These are phyloP conservation scores for Camelina laxa DNA, from an alignment of 345 rosid species.

Conservation along the genomic window DNA sequence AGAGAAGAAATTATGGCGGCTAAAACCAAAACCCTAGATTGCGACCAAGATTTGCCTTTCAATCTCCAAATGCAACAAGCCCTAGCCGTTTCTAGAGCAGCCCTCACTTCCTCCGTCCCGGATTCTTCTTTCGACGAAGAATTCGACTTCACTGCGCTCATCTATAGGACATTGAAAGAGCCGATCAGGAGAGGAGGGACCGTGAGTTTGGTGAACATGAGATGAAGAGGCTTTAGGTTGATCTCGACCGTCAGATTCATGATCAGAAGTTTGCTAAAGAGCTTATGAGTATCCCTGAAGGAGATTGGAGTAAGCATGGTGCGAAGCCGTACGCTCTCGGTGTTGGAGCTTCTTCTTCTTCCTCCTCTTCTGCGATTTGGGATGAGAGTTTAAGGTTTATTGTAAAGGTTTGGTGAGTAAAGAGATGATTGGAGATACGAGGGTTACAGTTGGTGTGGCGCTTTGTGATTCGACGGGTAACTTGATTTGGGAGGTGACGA, in stretches of 20 bases:
- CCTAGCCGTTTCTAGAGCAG: conserved; percentile 52
- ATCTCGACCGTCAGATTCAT: conserved; percentile 64
- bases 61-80: conserved; percentile 72
- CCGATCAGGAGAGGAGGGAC: conserved; percentile 55
- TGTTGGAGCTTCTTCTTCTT: conserved; percentile 23
- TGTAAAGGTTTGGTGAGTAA: conserved; percentile 51
- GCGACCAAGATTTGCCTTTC: conserved; percentile 64
- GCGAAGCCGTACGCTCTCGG: conserved; percentile 52
- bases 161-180: conserved; percentile 56
- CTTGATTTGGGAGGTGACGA: conserved; percentile 54
- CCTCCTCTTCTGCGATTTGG: conserved; percentile 15
- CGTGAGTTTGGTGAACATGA: conserved; percentile 45
- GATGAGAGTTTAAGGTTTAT: conserved; percentile 42
- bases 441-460: conserved; percentile 53
- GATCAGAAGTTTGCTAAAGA: conserved; percentile 64
- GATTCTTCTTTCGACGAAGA: conserved; percentile 30
- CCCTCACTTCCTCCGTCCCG: conserved; percentile 15
- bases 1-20: conserved; percentile 56
- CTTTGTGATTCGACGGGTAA: conserved; percentile 52
- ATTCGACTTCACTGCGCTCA: conserved; percentile 44
- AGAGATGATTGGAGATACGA: conserved; percentile 48
- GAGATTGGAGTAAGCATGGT: conserved; percentile 60
- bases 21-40: conserved; percentile 46
- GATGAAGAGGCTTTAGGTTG: conserved; percentile 47
- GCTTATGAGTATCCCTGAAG: conserved; percentile 55